Evolutionary conservation across 2,329 filamentous ascomycete genomes (phyloP).

Genomic region (Phyllosticta citribraziliensis): DNA sequence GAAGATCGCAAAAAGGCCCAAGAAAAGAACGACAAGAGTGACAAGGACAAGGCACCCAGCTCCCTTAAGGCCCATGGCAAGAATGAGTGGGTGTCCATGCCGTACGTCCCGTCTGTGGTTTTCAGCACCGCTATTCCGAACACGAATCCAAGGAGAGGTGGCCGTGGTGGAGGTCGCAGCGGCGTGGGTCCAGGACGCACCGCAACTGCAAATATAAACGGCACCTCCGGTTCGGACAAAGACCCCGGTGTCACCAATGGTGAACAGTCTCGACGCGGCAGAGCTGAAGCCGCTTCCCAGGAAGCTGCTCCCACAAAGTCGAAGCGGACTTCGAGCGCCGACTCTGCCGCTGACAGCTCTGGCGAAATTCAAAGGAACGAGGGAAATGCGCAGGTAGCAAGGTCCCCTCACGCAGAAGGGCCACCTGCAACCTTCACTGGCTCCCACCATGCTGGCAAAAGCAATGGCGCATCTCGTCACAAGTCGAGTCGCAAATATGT

Average conservation of each 20-base stretch:
- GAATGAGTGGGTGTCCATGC: constrained; percentile 75
- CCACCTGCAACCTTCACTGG: background rate
- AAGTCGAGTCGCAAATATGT: constrained; percentile 7
- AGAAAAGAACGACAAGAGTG: constrained; percentile 54
- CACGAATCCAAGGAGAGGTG: constrained; percentile 28
- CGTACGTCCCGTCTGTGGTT: constrained; percentile 72
- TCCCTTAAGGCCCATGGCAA: constrained; percentile 51
- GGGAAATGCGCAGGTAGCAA: constrained; percentile 6
- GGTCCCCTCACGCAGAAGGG: constrained; percentile 2
- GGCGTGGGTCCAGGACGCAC: constrained; percentile 41
- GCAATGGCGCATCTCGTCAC: constrained; percentile 5
- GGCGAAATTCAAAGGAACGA: constrained; percentile 19
- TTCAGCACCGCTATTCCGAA: constrained; percentile 75
- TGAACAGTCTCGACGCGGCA: constrained; percentile 25
- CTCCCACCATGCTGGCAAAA: background rate
- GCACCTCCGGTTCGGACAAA: constrained; percentile 29
- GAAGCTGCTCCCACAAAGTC: constrained; percentile 23
- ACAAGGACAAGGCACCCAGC: constrained; percentile 46
- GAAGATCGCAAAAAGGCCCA: constrained; percentile 66
- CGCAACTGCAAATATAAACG: constrained; percentile 24
- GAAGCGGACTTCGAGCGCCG: constrained; percentile 26
- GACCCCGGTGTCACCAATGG: constrained; percentile 20
- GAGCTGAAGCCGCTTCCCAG: constrained; percentile 18
- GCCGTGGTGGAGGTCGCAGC: constrained; percentile 45
- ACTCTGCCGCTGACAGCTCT: constrained; percentile 17